These are phyloP conservation scores for Tillandsia leiboldiana DNA, from an alignment of 176 grass and related monocot genomes.

Conservation along the genomic window DNA sequence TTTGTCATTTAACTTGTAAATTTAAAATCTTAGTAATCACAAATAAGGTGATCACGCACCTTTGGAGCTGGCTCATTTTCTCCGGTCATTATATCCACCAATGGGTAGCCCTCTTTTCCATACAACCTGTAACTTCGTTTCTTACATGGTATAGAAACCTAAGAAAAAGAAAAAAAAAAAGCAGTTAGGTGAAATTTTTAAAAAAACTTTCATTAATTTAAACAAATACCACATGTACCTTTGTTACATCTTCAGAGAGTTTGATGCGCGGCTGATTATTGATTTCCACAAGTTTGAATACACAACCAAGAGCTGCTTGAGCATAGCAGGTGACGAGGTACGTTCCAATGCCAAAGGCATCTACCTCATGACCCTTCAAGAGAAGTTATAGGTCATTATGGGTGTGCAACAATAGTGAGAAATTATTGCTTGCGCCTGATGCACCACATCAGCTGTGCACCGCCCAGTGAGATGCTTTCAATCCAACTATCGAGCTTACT, in stretches of 20 bases:
- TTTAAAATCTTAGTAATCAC: constrained; percentile 5
- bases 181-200: not conserved
- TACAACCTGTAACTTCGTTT: constrained; percentile 86
- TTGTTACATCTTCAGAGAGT: constrained; percentile 91
- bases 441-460: too few species aligned
- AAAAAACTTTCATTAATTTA: not conserved
- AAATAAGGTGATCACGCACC: constrained; percentile 31
- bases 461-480: too few species aligned
- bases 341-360: constrained; percentile 95
- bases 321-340: constrained; percentile 95
- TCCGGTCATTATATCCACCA: constrained; percentile 93
- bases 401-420: too few species aligned
- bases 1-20: not conserved
- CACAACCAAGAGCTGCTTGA: constrained; percentile 97
- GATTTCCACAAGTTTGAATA: constrained; percentile 99
- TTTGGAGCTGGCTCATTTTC: constrained; percentile 73
- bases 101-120: constrained; percentile 57
- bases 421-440: too few species aligned
- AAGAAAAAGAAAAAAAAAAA: constrained; percentile 19
- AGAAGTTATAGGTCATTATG: not conserved
- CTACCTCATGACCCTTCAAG: constrained; percentile 91
- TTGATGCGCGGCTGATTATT: constrained; percentile 93
- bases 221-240: constrained; percentile 28
- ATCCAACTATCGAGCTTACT: too few species aligned
- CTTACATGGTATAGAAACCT: constrained; percentile 98